Evolutionary conservation across 768 basidiomycete species (phyloP).

Genomic region (Tricholoma flavovirens): DNA sequence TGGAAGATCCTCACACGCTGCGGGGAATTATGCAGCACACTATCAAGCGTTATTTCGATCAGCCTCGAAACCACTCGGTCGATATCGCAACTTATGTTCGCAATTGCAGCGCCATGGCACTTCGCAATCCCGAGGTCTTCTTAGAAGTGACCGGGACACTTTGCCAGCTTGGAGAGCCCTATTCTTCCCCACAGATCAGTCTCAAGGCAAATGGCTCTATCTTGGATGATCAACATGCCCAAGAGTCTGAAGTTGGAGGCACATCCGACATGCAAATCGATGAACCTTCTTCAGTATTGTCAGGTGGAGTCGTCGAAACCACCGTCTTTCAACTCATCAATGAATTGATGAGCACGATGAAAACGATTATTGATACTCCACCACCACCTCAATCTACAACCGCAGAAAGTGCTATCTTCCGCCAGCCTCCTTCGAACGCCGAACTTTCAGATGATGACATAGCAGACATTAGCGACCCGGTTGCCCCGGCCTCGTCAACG

Average conservation of each 20-base stretch:
- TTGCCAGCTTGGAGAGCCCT: slow-evolving; percentile 70
- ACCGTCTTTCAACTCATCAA: slow-evolving; percentile 65
- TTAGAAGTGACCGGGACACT: slow-evolving; percentile 64
- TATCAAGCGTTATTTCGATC: slow-evolving; percentile 73
- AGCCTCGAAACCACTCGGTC: slow-evolving; percentile 58
- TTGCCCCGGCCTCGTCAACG: slow-evolving; percentile 3
- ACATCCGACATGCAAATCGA: slow-evolving; percentile 59
- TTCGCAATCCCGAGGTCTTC: slow-evolving; percentile 77
- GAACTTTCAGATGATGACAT: neutral
- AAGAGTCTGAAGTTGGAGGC: slow-evolving; percentile 19
- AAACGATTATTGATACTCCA: slow-evolving; percentile 32
- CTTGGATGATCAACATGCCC: slow-evolving; percentile 17
- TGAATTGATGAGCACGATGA: slow-evolving; percentile 64
- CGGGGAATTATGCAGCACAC: slow-evolving; percentile 75
- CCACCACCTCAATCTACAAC: slow-evolving; percentile 2
- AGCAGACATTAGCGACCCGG: neutral
- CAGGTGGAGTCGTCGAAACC: slow-evolving; percentile 47
- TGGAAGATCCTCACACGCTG: slow-evolving; percentile 69
- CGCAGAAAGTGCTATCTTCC: neutral
- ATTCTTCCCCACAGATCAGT: slow-evolving; percentile 52
- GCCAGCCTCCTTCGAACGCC: neutral
- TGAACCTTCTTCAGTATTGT: slow-evolving; percentile 13
- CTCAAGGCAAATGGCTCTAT: slow-evolving; percentile 37
- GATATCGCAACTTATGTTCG: slow-evolving; percentile 74
- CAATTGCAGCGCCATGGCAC: slow-evolving; percentile 68